Evolutionary conservation across 140 eudicot genomes (phyloP).

Genomic region (Anethum foeniculum): DNA sequence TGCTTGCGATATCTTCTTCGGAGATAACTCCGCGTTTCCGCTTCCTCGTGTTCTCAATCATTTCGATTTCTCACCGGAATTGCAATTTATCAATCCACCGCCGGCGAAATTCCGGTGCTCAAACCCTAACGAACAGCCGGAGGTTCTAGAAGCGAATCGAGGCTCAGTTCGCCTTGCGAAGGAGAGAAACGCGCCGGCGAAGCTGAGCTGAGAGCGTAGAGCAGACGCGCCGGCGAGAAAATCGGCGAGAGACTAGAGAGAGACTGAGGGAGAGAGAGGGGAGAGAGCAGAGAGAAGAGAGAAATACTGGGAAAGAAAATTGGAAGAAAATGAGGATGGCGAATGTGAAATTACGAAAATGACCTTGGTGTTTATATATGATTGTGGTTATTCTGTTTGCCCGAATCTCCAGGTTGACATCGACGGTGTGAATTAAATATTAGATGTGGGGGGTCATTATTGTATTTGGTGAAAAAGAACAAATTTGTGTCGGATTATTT

Average conservation of each 20-base stretch:
- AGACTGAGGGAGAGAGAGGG: neutral
- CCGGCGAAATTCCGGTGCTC: neutral
- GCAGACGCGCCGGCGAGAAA: neutral
- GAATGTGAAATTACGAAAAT: neutral
- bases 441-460: neutral
- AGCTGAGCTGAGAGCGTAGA: neutral
- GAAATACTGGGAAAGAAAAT: neutral
- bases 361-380: neutral
- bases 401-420: conserved; percentile 1
- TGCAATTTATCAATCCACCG: neutral
- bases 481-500: neutral
- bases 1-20: conserved; percentile 47
- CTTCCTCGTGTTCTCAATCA: conserved; percentile 42
- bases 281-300: neutral
- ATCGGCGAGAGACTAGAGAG: neutral
- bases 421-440: neutral
- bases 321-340: neutral
- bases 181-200: neutral
- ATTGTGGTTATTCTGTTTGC: neutral
- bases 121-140: neutral
- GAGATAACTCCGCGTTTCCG: conserved; percentile 39
- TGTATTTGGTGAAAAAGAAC: neutral
- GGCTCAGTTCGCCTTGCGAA: neutral
- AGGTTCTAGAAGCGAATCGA: neutral
- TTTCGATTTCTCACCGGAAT: conserved; percentile 13